Evolutionary conservation across 352 stramenopile genomes (phyloP).

Genomic region (Chrysophaeum taylorii): DNA sequence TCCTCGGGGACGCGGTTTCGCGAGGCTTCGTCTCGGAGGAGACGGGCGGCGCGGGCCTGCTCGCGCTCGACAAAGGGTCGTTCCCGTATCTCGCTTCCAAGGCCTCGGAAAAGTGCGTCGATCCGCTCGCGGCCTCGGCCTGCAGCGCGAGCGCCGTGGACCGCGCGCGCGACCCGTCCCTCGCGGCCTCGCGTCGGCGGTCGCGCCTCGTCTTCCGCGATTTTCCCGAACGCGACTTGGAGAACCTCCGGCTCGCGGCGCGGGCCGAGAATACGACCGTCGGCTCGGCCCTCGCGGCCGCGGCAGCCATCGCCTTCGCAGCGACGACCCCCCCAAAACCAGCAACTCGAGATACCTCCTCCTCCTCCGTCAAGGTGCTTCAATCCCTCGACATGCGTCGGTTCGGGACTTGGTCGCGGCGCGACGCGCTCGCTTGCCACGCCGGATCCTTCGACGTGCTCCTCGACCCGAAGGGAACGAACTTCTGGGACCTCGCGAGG

Average conservation of each 20-base stretch:
- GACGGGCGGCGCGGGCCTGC: not conserved
- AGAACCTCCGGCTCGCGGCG: not conserved
- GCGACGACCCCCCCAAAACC: too few relatives aligned
- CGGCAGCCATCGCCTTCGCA: not conserved
- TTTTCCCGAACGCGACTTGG: not conserved
- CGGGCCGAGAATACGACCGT: not conserved
- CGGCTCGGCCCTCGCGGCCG: conserved; percentile 5
- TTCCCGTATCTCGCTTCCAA: not conserved
- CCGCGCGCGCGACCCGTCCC: not conserved
- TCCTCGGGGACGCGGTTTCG: not conserved
- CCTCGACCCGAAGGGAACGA: not conserved
- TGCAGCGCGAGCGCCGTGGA: not conserved
- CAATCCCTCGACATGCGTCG: conserved; percentile 52
- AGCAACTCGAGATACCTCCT: too few relatives aligned
- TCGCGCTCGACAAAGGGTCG: not conserved
- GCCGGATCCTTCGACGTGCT: conserved; percentile 9
- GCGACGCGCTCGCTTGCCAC: not conserved
- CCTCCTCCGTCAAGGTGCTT: conserved; percentile 54
- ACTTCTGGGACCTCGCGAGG: not conserved
- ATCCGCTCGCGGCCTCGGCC: conserved; percentile 1
- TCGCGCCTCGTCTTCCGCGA: not conserved
- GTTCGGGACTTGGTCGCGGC: too few relatives aligned
- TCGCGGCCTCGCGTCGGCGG: not conserved
- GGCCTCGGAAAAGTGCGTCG: not conserved
- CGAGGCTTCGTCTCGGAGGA: conserved; percentile 9